Evolutionary conservation across 2,329 filamentous ascomycete genomes (phyloP), one percentile per base, ranked within the genome.

Genomic region (Clonostachys byssicola): DNA sequence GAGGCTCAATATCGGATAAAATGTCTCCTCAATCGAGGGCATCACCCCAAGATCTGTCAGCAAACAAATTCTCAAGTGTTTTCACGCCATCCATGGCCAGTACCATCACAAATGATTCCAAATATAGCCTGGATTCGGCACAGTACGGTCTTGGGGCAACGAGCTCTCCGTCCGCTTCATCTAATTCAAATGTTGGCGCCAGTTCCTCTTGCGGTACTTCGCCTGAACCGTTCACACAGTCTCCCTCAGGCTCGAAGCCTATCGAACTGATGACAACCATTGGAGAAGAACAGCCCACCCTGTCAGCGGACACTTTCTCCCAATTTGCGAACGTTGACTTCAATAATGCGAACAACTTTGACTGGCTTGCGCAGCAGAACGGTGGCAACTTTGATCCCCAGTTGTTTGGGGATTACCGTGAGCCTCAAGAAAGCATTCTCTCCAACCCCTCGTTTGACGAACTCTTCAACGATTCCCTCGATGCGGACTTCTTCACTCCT

Each of bases 341-440:
- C 46, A 74, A 77, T 52, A 66, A 73, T 49, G 66, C 73, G 49
- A 75, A 72, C 55, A 80, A 80, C 55, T 75, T 90, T 56, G 85
- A 89, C 62, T 92, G 86, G 81, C 73, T 94, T 44, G 79, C 84
- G 38, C 85, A 86, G 57, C 88, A 95, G 62, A 92, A 91, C 57
- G 85, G 86, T 48, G 89, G 89, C 47, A 83, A 88, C 53, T 96
- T 97, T 58, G 92, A 97, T 52, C 92, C 94, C 0, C 84, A 94
- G 47, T 75, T 97, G 5, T 97, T 96, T 64, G 89, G 88, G 46
- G 89, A 91, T 56, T 97, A 96, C 67, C 85, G 94, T 45, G 94
- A 99, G 60, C 85, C 90, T 1, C 89, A 95, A 59, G 88, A 90
- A 48, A 92, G 86, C 47, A 78, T 95, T 13, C 69, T 95, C 16